phyloP scores from a whole-genome alignment of 345 rosid species.

The Acer campestre region DNA sequence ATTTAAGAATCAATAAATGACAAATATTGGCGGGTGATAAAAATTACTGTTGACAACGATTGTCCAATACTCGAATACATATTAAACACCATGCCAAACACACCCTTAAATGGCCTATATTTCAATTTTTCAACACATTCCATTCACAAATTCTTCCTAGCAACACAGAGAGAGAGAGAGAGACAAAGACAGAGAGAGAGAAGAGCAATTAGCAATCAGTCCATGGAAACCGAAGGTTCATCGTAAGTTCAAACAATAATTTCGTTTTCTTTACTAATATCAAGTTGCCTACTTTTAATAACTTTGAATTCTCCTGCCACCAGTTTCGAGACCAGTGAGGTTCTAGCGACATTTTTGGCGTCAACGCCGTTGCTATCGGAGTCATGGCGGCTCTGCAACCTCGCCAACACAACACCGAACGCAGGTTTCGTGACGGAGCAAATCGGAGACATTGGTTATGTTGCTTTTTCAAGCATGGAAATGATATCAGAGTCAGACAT shows the following conservation, averaged over 20 bases:
- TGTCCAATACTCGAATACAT: no score
- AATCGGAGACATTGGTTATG: conserved; percentile 43
- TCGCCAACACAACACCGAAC: conserved; percentile 24
- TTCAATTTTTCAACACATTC: no score
- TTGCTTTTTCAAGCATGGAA: conserved; percentile 55
- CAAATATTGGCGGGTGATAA: no score
- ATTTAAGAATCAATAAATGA: no score
- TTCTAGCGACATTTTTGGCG: conserved; percentile 57
- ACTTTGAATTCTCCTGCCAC: not conserved
- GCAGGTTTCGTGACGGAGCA: conserved; percentile 30
- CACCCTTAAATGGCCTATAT: no score
- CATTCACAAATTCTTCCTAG: no score
- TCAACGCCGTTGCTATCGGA: conserved; percentile 56
- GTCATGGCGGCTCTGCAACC: conserved; percentile 62
- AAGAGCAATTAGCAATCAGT: not conserved
- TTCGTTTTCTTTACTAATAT: no score
- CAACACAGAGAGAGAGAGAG: no score
- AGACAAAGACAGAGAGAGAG: not conserved
- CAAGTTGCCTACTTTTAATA: not conserved
- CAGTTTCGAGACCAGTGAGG: conserved; percentile 83
- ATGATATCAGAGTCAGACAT: conserved; percentile 10
- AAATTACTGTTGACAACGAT: no score
- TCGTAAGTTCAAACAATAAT: conserved; percentile 25
- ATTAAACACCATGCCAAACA: no score
- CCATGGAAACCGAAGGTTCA: conserved; percentile 28